Evolutionary conservation across 176 grass and related monocot genomes (phyloP), one percentile per base, ranked within the genome.

Genomic region (Musa schizocarpa): DNA sequence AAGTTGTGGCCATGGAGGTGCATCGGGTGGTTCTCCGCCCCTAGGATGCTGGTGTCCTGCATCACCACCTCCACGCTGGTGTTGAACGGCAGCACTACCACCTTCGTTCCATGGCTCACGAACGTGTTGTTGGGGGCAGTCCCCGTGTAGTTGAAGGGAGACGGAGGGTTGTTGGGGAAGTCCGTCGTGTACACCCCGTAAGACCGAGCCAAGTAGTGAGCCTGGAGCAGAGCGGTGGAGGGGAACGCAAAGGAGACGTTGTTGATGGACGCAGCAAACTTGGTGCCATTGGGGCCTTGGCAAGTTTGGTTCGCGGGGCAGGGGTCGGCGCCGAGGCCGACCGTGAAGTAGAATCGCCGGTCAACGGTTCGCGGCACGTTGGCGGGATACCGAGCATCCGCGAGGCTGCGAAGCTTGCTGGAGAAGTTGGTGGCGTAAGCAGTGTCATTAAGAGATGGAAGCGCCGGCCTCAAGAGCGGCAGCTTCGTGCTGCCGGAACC

Each of bases 121-220:
- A 90, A 76, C 8, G 90, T 85, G 80, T 93, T 90, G 80, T 93
- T 90, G 2, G 90, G 90, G 13, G 90, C 77, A 27, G 87, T 85
- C 56, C 90, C 90, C 5, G 90, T 93, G 80, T 93, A 93, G 82
- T 93, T 93, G 77, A 93, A 93, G 52, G 85, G 84, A 22, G 72
- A 29, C 3, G 20, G 51, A 29, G 90, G 90, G 11, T 52, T 1
- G 2, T 1, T 9, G 8, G 90, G 90, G 76, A 93, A 89, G 77
- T 93, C 87, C 0, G 82, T 11, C 0, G 87, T 85, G 84, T 87
- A 93, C 27, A 93, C 85, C 29, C 82, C 82, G n/a, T 81, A 76
- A 2, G 65, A 13, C 9, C 43, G 54, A n/a, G 25, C 73, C 29
- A 1, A 3, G 71, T 87, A 93, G 81, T 90, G 90, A 11, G 90